A percentile compares a stretch with the other conserved stretches of the same genome.
These are phyloP conservation scores for Aphanomyces euteiches DNA, from an alignment of 352 stramenopile genomes.

Conservation along the genomic window DNA sequence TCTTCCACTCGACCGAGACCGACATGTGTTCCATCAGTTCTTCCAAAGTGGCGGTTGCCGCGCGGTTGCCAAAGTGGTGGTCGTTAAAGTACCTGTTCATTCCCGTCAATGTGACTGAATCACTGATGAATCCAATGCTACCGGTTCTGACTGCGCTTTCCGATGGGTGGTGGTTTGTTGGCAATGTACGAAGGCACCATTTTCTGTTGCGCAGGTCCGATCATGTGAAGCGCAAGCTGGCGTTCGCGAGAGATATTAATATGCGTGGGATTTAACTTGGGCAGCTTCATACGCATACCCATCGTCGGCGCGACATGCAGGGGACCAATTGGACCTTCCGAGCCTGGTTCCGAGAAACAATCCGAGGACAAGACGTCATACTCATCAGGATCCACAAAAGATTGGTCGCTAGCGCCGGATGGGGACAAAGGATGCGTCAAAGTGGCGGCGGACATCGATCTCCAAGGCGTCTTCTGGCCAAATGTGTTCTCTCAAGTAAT, in stretches of 20 bases:
- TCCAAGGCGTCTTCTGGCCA: background rate
- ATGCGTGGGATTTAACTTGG: conserved; percentile 16
- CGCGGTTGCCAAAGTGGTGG: conserved; percentile 78
- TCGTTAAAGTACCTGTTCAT: conserved; percentile 36
- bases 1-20: conserved; percentile 83
- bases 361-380: conserved; percentile 19
- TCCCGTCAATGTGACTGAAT: background rate
- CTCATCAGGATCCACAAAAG: conserved; percentile 12
- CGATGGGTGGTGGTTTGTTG: conserved; percentile 22
- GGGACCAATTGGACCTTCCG: conserved; percentile 19
- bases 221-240: conserved; percentile 20
- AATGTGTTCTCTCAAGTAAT: background rate
- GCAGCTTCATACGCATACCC: background rate
- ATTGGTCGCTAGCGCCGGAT: conserved; percentile 9
- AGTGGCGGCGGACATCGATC: background rate
- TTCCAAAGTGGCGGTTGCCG: conserved; percentile 62
- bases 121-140: conserved; percentile 5
- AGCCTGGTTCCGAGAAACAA: conserved; percentile 26
- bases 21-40: conserved; percentile 86
- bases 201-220: conserved; percentile 18
- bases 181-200: conserved; percentile 26
- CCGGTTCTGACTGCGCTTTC: conserved; percentile 22
- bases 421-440: conserved; percentile 5
- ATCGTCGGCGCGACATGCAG: background rate
- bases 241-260: conserved; percentile 24